A percentile compares a stretch with the other conserved stretches of the same genome.
Evolutionary conservation across 495 filamentous ascomycete genomes (phyloP).

Genomic region (Penicillium lividum): DNA sequence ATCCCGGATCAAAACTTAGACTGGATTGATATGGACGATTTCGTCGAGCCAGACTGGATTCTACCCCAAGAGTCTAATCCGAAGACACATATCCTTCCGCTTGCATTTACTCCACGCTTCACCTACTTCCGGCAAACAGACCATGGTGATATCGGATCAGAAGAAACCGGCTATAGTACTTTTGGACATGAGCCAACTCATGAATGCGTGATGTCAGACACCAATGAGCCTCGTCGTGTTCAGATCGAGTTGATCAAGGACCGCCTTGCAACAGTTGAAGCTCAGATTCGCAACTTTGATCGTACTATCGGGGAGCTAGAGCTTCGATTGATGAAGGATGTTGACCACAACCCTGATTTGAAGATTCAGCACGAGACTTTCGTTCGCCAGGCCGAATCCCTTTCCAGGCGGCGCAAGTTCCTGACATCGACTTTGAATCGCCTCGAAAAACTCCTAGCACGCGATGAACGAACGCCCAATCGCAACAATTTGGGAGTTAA

Average conservation of each 20-base stretch:
- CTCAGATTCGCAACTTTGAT: constrained; percentile 73
- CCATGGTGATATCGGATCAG: constrained; percentile 68
- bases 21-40: constrained; percentile 99
- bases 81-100: constrained; percentile 86
- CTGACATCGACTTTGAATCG: constrained; percentile 71
- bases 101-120: constrained; percentile 89
- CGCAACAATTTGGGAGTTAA: constrained; percentile 32
- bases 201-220: constrained; percentile 90
- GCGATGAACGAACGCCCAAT: constrained; percentile 33
- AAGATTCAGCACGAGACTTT: constrained; percentile 66
- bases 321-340: constrained; percentile 56
- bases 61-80: constrained; percentile 88
- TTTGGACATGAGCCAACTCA: constrained; percentile 94
- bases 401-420: constrained; percentile 75
- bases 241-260: constrained; percentile 82
- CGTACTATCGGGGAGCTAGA: constrained; percentile 65
- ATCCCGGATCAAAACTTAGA: constrained; percentile 92
- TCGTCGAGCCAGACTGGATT: constrained; percentile 96
- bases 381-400: constrained; percentile 65
- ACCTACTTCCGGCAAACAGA: constrained; percentile 99
- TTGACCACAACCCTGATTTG: constrained; percentile 52
- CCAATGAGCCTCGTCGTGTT: constrained; percentile 87
- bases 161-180: constrained; percentile 71
- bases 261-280: constrained; percentile 72
- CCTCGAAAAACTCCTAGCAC: constrained; percentile 57